A percentile compares a stretch with the other conserved stretches of the same genome.
phyloP scores from a whole-genome alignment of 768 basidiomycete species.

The Naematelia encephala region DNA sequence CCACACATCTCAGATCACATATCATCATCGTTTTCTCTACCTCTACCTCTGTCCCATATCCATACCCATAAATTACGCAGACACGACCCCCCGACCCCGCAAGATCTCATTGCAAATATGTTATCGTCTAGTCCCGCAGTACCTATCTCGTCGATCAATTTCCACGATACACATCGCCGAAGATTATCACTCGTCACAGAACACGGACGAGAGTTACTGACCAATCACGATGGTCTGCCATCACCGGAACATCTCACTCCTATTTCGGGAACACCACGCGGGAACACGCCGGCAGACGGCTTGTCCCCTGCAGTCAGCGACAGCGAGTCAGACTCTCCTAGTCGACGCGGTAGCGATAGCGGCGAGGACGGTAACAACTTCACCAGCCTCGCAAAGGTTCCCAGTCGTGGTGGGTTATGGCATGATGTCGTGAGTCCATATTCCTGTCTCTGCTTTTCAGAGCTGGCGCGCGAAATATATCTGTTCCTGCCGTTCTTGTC shows the following conservation, averaged over 20 bases:
- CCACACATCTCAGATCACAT: no score
- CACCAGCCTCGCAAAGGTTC: constrained; percentile 22
- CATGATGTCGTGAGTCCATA: constrained; percentile 37
- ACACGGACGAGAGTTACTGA: constrained; percentile 34
- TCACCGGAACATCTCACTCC: constrained; percentile 45
- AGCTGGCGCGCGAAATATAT: not conserved
- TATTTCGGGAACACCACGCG: constrained; percentile 23
- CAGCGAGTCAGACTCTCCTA: constrained; percentile 10
- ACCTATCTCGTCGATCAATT: constrained; percentile 42
- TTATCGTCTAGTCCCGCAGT: constrained; percentile 45
- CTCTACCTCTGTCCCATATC: no score
- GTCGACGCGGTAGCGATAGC: constrained; percentile 13
- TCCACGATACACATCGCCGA: constrained; percentile 22
- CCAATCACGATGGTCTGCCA: constrained; percentile 41
- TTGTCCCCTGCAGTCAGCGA: constrained; percentile 10
- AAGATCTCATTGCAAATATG: constrained; percentile 19
- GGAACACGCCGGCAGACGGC: constrained; percentile 8
- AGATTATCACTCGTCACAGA: constrained; percentile 43
- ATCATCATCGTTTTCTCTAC: no score
- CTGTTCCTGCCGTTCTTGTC: not conserved
- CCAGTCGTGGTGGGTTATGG: constrained; percentile 32
- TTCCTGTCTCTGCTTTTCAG: not conserved
- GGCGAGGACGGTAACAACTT: not conserved
- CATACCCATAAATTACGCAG: not conserved
- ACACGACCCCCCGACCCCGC: not conserved